Base-by-base conservation (phyloP, 2,329 filamentous ascomycete species). In the Ascochyta fabae region DNA sequence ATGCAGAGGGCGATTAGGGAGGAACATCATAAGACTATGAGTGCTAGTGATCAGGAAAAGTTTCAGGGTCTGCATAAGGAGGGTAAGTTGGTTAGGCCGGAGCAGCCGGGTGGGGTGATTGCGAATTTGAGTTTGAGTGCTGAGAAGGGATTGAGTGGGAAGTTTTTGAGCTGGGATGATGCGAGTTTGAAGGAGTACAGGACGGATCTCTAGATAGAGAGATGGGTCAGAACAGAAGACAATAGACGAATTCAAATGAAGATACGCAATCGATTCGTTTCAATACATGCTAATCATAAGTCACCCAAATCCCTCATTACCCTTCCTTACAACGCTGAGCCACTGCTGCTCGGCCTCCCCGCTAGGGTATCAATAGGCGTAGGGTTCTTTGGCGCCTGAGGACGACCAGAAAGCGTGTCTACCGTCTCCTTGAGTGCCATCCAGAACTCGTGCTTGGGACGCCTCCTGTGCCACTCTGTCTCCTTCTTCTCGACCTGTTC, bases 401-500 rank as follows among this genome's bases (percentile, higher is more conserved):
- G 66, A 24, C 66, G 61, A 7, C 92, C 94, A 46, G 89, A 90
- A 29, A 99, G 79, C 31, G 92, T 88, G 74, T 99, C 90, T 3
- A 96, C 93, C 26, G 92, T 86, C 45, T 88, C 83, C 77, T 92
- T 91, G 75, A 96, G 80, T 45, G 82, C 83, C 67, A 91, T 80
- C 95, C 95, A 99, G 80, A 92, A 93, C 65, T 95, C 91, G 50
- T 86, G 79, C 78, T 87, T 91, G 42, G 95, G 94, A 46, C 95
- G 83, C 46, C 95, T 84, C 75, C 96, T 92, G 62, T 87, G 86
- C 95, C 95, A 99, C 79, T 99, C 94, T 4, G 95, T 98, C 69
- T 93, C 90, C 23, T 64, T 85, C 64, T 86, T 85, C 80, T 98
- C 95, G 8, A 98, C 83, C 39, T 86, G 84, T 68, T 88, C 84